Base-by-base conservation (phyloP, 805 yeast species). In the Saitoella complicata region DNA sequence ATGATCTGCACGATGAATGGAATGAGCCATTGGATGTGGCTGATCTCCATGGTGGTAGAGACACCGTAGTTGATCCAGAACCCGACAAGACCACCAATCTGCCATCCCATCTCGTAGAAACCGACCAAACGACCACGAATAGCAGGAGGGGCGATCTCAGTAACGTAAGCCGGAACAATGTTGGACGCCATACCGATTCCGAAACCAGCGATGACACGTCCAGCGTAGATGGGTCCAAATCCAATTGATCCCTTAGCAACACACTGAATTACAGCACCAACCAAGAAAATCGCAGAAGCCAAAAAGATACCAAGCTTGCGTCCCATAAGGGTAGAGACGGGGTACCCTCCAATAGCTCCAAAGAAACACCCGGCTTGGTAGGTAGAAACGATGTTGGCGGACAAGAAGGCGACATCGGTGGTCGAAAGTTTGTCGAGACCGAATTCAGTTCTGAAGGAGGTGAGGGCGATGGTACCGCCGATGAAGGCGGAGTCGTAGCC, bases 121-220 rank as follows among this genome's bases (percentile, higher is more conserved):
- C 81, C 74, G 39, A 80, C 86, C 47, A 80, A 68, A n/a, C 82
- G 73, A 52, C 91, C 93, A 64, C 93, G 71, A 44, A 80, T 74
- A 69, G 79, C 76, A 53, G 72, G 76, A 30, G 91, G 91, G 21
- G 85, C 74, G 32, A 82, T 78, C 60, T 81, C 84, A 32, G 87
- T 80, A 66, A 78, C 76, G 59, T 80, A 81, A 21, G 46, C 41
- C 11, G 50, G 50, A 32, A 33, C 46, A 31, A 43, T 39, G 30
- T 42, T 46, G 7, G 46, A 29, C 8, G 46, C 42, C 37, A 21
- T 29, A 33, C 46, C 46, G 29, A 43, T 43, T 21, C 46, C 46
- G n/a, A 41, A 6, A 5, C 46, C 46, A 29, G 46, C 46, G 10
- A 6, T 42, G 41, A 11, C 45, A 12, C 46, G 29, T 7, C 45